Evolutionary conservation across 2,329 filamentous ascomycete species (phyloP).

Genomic region (Fusarium sp.): DNA sequence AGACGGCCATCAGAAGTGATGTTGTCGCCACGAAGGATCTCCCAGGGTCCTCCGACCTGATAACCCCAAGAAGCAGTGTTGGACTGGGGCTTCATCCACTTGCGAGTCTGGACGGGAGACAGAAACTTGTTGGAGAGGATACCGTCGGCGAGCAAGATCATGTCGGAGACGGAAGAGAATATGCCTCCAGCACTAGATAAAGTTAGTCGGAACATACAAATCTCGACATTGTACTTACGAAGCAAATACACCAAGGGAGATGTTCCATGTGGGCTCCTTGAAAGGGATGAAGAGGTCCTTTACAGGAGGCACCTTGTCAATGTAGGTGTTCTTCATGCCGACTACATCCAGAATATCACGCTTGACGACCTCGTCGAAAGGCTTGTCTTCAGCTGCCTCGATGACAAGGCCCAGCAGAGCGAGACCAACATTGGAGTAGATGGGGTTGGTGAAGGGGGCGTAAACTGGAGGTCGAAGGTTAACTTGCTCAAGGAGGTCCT

Average conservation of each 20-base stretch:
- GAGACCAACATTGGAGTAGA: conserved; percentile 66
- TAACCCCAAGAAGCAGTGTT: conserved; percentile 57
- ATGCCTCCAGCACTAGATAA: conserved; percentile 55
- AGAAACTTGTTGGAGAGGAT: conserved; percentile 62
- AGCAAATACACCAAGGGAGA: conserved; percentile 53
- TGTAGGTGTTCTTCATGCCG: conserved; percentile 59
- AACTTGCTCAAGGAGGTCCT: conserved; percentile 51
- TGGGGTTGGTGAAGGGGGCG: conserved; percentile 60
- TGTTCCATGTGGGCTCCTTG: conserved; percentile 55
- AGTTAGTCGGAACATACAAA: not conserved
- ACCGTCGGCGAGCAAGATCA: conserved; percentile 59
- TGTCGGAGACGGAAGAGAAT: conserved; percentile 60
- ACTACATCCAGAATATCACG: conserved; percentile 60
- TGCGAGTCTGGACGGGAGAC: conserved; percentile 56
- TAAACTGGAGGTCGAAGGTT: conserved; percentile 57
- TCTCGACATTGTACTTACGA: conserved; percentile 48
- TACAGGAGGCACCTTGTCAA: conserved; percentile 52
- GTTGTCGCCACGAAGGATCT: conserved; percentile 60
- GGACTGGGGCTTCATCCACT: conserved; percentile 62
- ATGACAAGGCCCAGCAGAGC: conserved; percentile 62
- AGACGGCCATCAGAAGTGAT: conserved; percentile 57
- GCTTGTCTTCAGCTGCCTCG: conserved; percentile 60
- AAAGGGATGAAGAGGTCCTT: conserved; percentile 56
- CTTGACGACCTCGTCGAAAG: conserved; percentile 58
- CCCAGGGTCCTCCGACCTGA: conserved; percentile 63